These are phyloP conservation scores for Phytophthora tentaculata DNA, from an alignment of 352 stramenopile genomes.

Conservation along the genomic window DNA sequence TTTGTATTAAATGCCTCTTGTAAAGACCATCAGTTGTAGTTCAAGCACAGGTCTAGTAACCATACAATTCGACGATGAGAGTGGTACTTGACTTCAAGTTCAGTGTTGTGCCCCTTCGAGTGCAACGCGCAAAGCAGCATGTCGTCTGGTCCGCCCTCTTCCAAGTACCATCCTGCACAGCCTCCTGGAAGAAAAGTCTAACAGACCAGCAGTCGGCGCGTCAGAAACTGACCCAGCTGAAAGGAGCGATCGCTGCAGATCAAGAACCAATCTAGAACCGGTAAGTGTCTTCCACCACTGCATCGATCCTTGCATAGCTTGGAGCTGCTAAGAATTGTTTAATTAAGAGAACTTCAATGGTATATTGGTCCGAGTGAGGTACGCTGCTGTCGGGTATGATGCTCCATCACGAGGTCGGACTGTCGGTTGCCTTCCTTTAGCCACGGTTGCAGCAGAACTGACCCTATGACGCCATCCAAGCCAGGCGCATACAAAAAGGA, in stretches of 20 bases:
- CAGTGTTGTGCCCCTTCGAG: conserved; percentile 41
- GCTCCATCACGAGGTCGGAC: background rate
- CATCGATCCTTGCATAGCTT: too few species aligned
- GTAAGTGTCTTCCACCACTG: too few species aligned
- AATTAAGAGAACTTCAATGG: too few species aligned
- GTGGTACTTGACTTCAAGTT: conserved; percentile 40
- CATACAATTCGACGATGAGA: conserved; percentile 34
- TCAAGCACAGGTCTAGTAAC: too few species aligned
- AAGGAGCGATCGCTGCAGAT: conserved; percentile 7
- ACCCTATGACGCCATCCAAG: conserved; percentile 36
- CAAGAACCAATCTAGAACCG: background rate
- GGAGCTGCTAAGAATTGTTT: too few species aligned
- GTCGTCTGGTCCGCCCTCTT: conserved; percentile 27
- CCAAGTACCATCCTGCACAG: conserved; percentile 11
- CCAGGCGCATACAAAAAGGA: conserved; percentile 40
- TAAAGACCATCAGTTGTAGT: too few species aligned
- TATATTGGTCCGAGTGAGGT: background rate
- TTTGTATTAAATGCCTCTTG: too few species aligned
- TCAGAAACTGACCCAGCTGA: conserved; percentile 36
- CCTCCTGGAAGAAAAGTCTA: conserved; percentile 18
- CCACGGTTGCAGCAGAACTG: conserved; percentile 29
- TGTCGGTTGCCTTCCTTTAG: conserved; percentile 6
- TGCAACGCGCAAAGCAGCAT: conserved; percentile 15
- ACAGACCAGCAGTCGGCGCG: conserved; percentile 15
- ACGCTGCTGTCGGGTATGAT: conserved; percentile 4